phyloP scores from a whole-genome alignment of 2,329 filamentous ascomycete species.

The Diaporthe helianthi region DNA sequence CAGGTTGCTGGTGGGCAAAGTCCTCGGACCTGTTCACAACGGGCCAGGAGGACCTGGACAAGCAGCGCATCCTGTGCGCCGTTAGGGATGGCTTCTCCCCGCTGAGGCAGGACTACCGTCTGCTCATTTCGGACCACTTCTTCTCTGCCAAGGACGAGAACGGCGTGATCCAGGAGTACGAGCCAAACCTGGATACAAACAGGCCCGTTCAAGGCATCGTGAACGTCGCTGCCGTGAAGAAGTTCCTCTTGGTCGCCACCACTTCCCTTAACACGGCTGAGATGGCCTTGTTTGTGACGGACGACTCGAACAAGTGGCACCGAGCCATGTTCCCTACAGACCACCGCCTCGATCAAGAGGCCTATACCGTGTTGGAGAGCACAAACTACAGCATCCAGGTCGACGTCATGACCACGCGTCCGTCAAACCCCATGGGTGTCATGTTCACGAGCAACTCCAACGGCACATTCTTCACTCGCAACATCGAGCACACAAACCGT shows the following conservation, averaged over 20 bases:
- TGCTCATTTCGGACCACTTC: slow-evolving; percentile 84
- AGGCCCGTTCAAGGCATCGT: slow-evolving; percentile 80
- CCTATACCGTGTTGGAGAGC: slow-evolving; percentile 93
- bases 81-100: slow-evolving; percentile 75
- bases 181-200: slow-evolving; percentile 78
- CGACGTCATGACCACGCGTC: slow-evolving; percentile 79
- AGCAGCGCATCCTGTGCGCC: slow-evolving; percentile 80
- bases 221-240: slow-evolving; percentile 84
- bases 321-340: slow-evolving; percentile 86
- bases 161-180: slow-evolving; percentile 65
- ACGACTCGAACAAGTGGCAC: slow-evolving; percentile 87
- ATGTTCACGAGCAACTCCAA: slow-evolving; percentile 97
- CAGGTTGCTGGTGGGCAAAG: slow-evolving; percentile 89
- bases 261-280: slow-evolving; percentile 83
- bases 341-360: slow-evolving; percentile 81
- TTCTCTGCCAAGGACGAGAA: slow-evolving; percentile 64
- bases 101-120: slow-evolving; percentile 75
- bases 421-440: slow-evolving; percentile 77
- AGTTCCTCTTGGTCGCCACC: slow-evolving; percentile 84
- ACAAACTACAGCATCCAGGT: slow-evolving; percentile 98
- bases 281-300: slow-evolving; percentile 88
- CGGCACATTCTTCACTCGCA: slow-evolving; percentile 93
- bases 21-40: slow-evolving; percentile 75
- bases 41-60: slow-evolving; percentile 69
- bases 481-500: slow-evolving; percentile 91